A percentile compares a stretch with the other conserved stretches of the same genome.
phyloP scores from a whole-genome alignment of 805 yeast genomes.

The Candida manassasensis region DNA sequence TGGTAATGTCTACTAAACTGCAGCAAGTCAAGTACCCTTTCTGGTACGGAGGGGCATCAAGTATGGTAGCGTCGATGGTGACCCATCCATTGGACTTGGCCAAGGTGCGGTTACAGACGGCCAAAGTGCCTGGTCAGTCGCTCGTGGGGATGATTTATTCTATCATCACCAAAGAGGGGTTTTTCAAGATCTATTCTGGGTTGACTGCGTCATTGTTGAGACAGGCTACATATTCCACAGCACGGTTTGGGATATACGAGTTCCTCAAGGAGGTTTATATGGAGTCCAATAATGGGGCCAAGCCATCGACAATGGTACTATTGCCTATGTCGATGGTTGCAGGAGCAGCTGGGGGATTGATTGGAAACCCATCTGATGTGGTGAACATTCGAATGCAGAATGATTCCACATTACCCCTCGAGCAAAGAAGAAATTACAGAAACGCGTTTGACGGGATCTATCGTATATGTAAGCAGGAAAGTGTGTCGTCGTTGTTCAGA shows the following conservation, averaged over 20 bases:
- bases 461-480: constrained; percentile 59
- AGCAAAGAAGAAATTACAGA: constrained; percentile 64
- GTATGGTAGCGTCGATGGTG: constrained; percentile 59
- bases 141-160: constrained; percentile 56
- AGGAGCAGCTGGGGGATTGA: constrained; percentile 79
- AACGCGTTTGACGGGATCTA: constrained; percentile 75
- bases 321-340: constrained; percentile 81
- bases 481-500: constrained; percentile 53
- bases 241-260: constrained; percentile 85
- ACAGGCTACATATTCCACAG: constrained; percentile 85
- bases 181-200: constrained; percentile 73
- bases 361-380: constrained; percentile 86
- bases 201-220: constrained; percentile 75
- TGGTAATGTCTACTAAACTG: constrained; percentile 5
- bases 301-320: constrained; percentile 55
- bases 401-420: constrained; percentile 64
- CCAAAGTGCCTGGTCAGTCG: constrained; percentile 59
- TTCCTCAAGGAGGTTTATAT: constrained; percentile 52
- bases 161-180: constrained; percentile 61
- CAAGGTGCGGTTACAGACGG: constrained; percentile 82
- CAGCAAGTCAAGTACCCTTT: constrained; percentile 25
- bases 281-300: constrained; percentile 34
- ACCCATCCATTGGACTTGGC: constrained; percentile 87
- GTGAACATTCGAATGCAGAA: constrained; percentile 90
- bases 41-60: constrained; percentile 69